phyloP scores from a whole-genome alignment of 2,329 filamentous ascomycete species.

The Didymella sp. region DNA sequence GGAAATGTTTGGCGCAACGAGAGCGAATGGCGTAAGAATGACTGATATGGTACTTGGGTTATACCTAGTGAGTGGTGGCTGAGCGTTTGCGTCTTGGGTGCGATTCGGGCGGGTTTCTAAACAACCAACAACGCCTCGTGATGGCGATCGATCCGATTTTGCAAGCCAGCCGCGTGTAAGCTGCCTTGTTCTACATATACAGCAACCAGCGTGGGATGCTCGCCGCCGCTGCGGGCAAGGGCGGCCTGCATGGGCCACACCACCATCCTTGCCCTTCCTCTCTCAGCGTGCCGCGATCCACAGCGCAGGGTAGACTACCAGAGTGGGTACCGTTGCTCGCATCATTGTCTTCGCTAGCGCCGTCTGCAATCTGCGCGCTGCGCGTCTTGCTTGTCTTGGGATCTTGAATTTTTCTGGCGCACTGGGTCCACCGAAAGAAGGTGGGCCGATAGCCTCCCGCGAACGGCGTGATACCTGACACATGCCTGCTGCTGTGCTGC shows the following conservation, averaged over 20 bases:
- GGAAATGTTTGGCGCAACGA: neutral
- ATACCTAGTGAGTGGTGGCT: conserved; percentile 14
- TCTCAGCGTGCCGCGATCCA: conserved; percentile 15
- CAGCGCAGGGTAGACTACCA: conserved; percentile 17
- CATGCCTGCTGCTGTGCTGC: conserved; percentile 13
- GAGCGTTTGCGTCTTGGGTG: conserved; percentile 14
- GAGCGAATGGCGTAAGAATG: conserved; percentile 3
- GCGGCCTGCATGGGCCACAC: conserved; percentile 23
- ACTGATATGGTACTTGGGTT: conserved; percentile 1
- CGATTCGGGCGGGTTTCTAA: conserved; percentile 6
- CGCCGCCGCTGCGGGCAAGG: conserved; percentile 28
- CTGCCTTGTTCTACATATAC: conserved; percentile 17
- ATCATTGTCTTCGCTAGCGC: conserved; percentile 17
- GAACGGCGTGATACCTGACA: conserved; percentile 20
- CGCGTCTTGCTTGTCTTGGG: conserved; percentile 11
- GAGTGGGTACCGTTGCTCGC: conserved; percentile 17
- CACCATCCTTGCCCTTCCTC: conserved; percentile 3
- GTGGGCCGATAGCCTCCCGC: conserved; percentile 19
- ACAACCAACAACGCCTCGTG: conserved; percentile 10
- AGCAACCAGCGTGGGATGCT: conserved; percentile 20
- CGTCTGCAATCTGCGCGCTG: conserved; percentile 13
- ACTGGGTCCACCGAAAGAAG: conserved; percentile 12
- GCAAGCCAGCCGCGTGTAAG: conserved; percentile 14
- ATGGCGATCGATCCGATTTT: conserved; percentile 10
- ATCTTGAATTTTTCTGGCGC: conserved; percentile 17